phyloP scores from a whole-genome alignment of 306 rosid species.

The Dryas alaskensis region DNA sequence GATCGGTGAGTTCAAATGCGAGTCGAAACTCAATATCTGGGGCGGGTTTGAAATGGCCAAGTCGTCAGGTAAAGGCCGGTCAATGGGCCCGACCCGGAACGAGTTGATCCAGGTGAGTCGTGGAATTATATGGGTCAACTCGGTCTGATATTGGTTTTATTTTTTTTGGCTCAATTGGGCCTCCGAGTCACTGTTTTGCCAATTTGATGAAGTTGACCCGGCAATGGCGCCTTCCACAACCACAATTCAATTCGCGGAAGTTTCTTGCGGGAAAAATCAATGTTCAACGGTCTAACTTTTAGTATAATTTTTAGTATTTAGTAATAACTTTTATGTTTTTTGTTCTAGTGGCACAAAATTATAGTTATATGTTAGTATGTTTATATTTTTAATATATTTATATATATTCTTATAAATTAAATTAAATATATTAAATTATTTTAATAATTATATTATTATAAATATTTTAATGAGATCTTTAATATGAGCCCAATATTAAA shows the following conservation, averaged over 20 bases:
- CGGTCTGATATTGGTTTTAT: background rate
- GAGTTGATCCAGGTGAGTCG: background rate
- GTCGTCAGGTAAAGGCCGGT: background rate
- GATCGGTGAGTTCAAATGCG: background rate
- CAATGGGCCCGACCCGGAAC: background rate
- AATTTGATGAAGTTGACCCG: background rate
- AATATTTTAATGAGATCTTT: too few species aligned
- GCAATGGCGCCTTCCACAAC: background rate
- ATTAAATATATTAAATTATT: too few species aligned
- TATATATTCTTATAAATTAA: too few species aligned
- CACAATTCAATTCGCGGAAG: background rate
- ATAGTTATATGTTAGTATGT: too few species aligned
- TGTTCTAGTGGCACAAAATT: too few species aligned
- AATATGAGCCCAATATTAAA: too few species aligned
- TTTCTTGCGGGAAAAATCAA: background rate
- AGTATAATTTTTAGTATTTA: too few species aligned
- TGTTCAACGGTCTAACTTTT: background rate
- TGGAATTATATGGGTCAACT: background rate
- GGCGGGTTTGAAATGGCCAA: constrained; percentile 19
- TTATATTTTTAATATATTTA: too few species aligned
- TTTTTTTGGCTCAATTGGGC: background rate
- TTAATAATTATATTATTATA: too few species aligned
- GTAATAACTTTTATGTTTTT: too few species aligned
- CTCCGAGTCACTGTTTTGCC: background rate
- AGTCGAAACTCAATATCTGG: constrained; percentile 1